Percentiles rank a stretch among this genome's conserved stretches.
These are phyloP conservation scores for Boletus rubroflammeus DNA, from an alignment of 768 basidiomycete species.

Conservation along the genomic window DNA sequence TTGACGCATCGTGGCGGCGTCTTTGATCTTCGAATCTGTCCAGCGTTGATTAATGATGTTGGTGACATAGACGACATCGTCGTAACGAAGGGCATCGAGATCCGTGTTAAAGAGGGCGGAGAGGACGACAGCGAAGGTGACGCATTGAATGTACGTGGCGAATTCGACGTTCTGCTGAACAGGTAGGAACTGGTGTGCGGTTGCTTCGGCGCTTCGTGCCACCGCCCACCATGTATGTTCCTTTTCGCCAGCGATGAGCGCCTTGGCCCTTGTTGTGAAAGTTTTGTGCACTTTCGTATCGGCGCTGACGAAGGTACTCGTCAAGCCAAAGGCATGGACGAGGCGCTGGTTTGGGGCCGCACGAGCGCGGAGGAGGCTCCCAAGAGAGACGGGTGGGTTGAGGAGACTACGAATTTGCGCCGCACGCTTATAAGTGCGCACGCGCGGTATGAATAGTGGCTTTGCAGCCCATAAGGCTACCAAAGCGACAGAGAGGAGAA, in stretches of 20 bases:
- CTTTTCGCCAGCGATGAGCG: slow-evolving; percentile 13
- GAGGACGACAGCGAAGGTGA: slow-evolving; percentile 44
- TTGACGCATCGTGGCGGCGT: slow-evolving; percentile 4
- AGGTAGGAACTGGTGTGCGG: slow-evolving; percentile 14
- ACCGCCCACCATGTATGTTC: slow-evolving; percentile 14
- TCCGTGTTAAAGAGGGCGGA: slow-evolving; percentile 36
- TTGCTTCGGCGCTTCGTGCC: slow-evolving; percentile 11
- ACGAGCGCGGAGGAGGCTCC: slow-evolving; percentile 14
- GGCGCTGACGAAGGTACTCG: slow-evolving; percentile 52
- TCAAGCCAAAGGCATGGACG: slow-evolving; percentile 26
- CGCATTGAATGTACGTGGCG: slow-evolving; percentile 39
- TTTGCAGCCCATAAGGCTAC: background rate
- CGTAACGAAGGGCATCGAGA: slow-evolving; percentile 26
- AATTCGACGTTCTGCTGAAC: slow-evolving; percentile 21
- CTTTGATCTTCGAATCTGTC: slow-evolving; percentile 22
- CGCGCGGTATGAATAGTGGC: background rate
- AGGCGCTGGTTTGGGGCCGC: slow-evolving; percentile 25
- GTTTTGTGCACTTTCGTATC: slow-evolving; percentile 29
- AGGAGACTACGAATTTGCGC: slow-evolving; percentile 10
- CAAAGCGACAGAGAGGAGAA: background rate
- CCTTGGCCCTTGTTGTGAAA: slow-evolving; percentile 24
- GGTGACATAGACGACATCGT: slow-evolving; percentile 40
- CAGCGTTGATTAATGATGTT: slow-evolving; percentile 35
- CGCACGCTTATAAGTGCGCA: slow-evolving; percentile 8
- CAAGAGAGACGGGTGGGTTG: slow-evolving; percentile 15